Base-by-base conservation (phyloP, 371 early-diverging fungal species). In the Mucor velutinosus region DNA sequence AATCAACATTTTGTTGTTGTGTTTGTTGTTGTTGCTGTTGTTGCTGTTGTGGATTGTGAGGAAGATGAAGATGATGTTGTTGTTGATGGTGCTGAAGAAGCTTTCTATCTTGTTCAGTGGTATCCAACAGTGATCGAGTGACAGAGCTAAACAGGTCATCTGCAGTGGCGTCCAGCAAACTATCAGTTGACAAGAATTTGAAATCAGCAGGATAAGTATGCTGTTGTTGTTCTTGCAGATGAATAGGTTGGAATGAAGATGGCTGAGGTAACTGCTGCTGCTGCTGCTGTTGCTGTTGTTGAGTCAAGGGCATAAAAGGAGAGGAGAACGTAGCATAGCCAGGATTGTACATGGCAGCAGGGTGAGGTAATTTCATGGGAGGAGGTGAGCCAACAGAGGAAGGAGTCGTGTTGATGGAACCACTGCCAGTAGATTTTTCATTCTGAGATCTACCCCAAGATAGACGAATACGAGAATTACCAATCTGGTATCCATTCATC, bases 401-500 rank as follows among this genome's bases (percentile, higher is more conserved):
- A 43, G 39, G 21, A 29, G 45, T 53, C 10, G 53, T 53, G 27
- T 53, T 53, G 5, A 25, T 25, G 6, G 53, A 53, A 12, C 25
- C 41, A 41, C 17, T 21, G 15, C 17, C 25, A 33, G 25, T 39
- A 2, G 29, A n/a, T 14, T 47, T 47, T 57, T 66, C 51, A 17
- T 66, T 59, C 53, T 66, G 66, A 35, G 66, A 66, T 55, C 94
- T 88, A 39, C 97, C 97, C 97, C 97, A 96, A 21, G 94, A 93
- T 19, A 96, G 79, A 39, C 97, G 89, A 35, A 95, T 90, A 45
- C 93, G 90, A 6, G 93, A 92, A 39, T 84, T 84, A 12, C 94
- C 94, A 64, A 95, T 89, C 58, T 89, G 82, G 70, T 87, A 89
- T 15, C 95, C 94, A 73, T 94, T 92, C 89, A 97, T 89, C 69